Percentiles rank a stretch among this genome's conserved stretches.
phyloP scores from a whole-genome alignment of 2,329 filamentous ascomycete species.

The Colletotrichum cuscutae region DNA sequence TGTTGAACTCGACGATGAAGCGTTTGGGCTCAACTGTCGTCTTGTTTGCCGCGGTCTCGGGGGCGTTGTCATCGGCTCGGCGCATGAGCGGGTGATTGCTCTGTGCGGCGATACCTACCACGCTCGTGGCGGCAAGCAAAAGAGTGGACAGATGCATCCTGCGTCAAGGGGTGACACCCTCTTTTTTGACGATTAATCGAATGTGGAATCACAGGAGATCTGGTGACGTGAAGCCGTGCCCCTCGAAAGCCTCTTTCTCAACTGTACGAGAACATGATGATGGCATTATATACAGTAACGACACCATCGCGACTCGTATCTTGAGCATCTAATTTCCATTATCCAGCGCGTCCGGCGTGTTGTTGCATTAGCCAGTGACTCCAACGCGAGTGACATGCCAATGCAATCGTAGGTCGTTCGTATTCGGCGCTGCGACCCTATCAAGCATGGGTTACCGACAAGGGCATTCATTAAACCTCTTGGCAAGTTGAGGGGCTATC shows the following conservation, averaged over 20 bases:
- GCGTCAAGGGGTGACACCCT: not conserved
- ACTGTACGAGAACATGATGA: not conserved
- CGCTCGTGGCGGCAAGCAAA: conserved; percentile 13
- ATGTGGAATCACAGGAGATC: not conserved
- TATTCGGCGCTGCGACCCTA: conserved; percentile 22
- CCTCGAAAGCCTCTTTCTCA: not conserved
- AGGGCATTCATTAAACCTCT: conserved; percentile 1
- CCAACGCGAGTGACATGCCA: not conserved
- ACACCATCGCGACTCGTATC: not conserved
- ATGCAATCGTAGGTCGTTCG: conserved; percentile 4
- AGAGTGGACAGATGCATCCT: conserved; percentile 12
- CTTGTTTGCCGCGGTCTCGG: conserved; percentile 18
- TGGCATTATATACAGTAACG: not conserved
- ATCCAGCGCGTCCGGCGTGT: not conserved
- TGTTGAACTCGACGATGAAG: conserved; percentile 31
- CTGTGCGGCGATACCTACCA: not conserved
- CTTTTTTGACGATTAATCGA: not conserved
- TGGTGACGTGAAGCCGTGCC: not conserved
- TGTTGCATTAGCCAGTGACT: conserved; percentile 1
- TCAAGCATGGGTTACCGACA: conserved; percentile 6
- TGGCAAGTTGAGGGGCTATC: not conserved
- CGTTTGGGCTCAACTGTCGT: conserved; percentile 22
- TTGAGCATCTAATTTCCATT: not conserved
- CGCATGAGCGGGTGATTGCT: conserved; percentile 9
- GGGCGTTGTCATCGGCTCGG: conserved; percentile 19